Evolutionary conservation across 2,329 filamentous ascomycete genomes (phyloP), one percentile per base, ranked within the genome.

Genomic region (Fusarium sp.): DNA sequence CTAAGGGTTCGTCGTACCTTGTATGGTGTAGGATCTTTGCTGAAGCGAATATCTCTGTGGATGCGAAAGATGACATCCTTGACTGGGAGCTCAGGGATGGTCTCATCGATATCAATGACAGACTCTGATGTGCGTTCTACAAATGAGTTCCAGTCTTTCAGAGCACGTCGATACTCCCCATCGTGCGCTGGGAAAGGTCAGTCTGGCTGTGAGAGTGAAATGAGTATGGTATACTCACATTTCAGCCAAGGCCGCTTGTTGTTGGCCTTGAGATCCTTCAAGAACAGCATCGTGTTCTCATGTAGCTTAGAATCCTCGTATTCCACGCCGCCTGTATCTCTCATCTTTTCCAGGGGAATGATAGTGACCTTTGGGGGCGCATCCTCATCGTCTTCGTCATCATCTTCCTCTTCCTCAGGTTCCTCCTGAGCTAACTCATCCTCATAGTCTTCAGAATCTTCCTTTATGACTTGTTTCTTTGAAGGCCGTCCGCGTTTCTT

Each of bases 1-100:
- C 48, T 40, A 58, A 20, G 7, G 13, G 20, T 44, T 46, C 40
- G 11, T 81, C 51, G 10, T 81, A 92, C 92, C 86, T 97, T 97
- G 83, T 97, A 97, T 0, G 95, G 94, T 4, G 93, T 96, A 20
- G 88, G 92, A 75, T 97, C 91, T 72, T 93, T 92, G 74, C 87
- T 92, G 81, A 97, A 97, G 57, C 94, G 89, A 43, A 96, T 87
- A 74, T 97, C 94, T 72, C 94, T 86, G 79, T 97, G 94, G 62
- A 97, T 96, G 64, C 94, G 90, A 78, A 95, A 97, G 48, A 94
- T 89, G 72, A 97, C 83, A 76, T 97, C 94, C 78, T 97, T 96
- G 55, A 91, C 84, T 2, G 95, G 95, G 22, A 97, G 82, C 73
- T 97, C 94, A 1, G 95, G 95, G 42, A 97, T 88, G 1, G 94